A percentile compares a stretch with the other conserved stretches of the same genome.
These are phyloP conservation scores for Sugiyamaella floridensis DNA, from an alignment of 805 yeast genomes.

Conservation along the genomic window DNA sequence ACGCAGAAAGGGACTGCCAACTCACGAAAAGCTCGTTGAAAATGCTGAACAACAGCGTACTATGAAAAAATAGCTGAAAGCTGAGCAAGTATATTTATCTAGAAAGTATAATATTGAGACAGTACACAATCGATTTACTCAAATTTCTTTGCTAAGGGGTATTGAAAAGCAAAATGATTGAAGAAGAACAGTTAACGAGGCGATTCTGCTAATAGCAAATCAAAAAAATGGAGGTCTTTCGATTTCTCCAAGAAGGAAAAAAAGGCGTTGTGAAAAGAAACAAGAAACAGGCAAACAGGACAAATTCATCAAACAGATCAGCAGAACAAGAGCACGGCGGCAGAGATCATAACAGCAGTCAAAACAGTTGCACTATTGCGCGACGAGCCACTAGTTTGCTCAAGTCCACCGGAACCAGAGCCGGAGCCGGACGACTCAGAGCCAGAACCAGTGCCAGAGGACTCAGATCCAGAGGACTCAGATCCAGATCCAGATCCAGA, in stretches of 20 bases:
- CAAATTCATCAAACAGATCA: neutral
- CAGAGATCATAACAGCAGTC: neutral
- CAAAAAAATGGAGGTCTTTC: neutral
- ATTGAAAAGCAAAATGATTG: too few species aligned
- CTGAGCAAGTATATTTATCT: neutral
- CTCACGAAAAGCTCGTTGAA: slow-evolving; percentile 83
- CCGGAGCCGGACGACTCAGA: slow-evolving; percentile 26
- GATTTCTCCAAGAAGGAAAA: neutral
- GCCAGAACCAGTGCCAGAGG: slow-evolving; percentile 40
- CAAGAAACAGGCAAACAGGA: neutral
- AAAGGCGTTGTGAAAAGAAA: neutral
- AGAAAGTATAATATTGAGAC: neutral
- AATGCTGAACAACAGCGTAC: slow-evolving; percentile 94
- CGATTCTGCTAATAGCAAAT: too few species aligned
- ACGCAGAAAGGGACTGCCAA: slow-evolving; percentile 78
- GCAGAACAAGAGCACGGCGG: neutral
- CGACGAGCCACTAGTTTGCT: slow-evolving; percentile 32
- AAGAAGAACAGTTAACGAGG: too few species aligned
- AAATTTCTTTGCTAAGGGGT: too few species aligned
- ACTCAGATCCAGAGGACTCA: slow-evolving; percentile 21
- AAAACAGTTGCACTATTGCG: slow-evolving; percentile 5
- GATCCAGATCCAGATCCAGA: slow-evolving; percentile 33
- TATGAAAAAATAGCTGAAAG: slow-evolving; percentile 30
- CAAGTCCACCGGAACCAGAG: neutral
- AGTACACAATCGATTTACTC: neutral